Base-by-base conservation (phyloP, 116 monocot genomes). In the Phalaenopsis hybrid region DNA sequence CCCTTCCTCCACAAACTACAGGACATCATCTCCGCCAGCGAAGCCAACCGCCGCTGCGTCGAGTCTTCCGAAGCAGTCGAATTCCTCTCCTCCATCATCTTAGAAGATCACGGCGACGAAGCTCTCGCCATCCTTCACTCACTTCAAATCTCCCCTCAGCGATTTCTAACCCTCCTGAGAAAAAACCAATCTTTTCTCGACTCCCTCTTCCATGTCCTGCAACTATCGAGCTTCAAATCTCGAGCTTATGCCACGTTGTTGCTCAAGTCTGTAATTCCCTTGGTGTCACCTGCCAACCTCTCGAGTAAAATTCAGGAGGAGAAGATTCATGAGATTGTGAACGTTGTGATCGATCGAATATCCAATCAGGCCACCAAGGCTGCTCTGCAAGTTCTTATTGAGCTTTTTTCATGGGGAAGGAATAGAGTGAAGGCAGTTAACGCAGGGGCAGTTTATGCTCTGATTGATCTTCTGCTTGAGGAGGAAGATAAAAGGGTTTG, bases 391-490 rank as follows among this genome's bases (percentile, higher is more conserved):
- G 34, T 90, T 10, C 81, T 94, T 2, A 57, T 11, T 10, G 52
- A 65, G 9, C 11, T 85, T 0, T 78, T 73, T 46, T 75, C 83
- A 0, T 90, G 82, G 83, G 88, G 90, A 9, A 84, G 91, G 23
- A 94, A 91, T 75, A 52, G 80, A 45, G 57, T 84, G 4, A 89
- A 84, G 61, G 81, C 86, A 5, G 86, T 81, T 0, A 65, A 81
- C 0, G 89, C 87, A 25, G 88, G 91, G 1, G 86, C 85, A 0
- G 94, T 91, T 16, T 37, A 50, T 10, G 84, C 84, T 5, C 52
- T 94, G 21, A 52, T 94, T 75, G 91, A 91, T 20, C 75, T 88
- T 0, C 79, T 91, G 11, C 83, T 91, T 18, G 87, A 86, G 7
- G 80, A 78, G 41, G 11, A 18, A 0, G 89, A 87, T 31, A 86